Percentiles rank a stretch among this genome's conserved stretches.
These are phyloP conservation scores for Lablab purpureus DNA, from an alignment of 306 rosid species.

Conservation along the genomic window DNA sequence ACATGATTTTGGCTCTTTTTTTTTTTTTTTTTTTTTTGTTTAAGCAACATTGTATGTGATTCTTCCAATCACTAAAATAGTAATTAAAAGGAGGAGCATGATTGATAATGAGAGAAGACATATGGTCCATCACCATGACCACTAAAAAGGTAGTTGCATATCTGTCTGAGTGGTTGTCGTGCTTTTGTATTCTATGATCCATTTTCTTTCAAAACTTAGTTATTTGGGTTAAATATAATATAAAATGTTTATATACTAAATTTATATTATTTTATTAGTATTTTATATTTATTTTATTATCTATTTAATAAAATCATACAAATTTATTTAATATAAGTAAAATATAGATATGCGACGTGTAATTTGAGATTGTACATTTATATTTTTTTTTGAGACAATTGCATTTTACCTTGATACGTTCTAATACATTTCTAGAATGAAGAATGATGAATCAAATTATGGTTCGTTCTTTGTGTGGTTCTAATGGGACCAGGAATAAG, in stretches of 20 bases:
- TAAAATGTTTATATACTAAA: too few relatives aligned
- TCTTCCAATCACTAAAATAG: constrained; percentile 29
- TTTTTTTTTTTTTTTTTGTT: too few relatives aligned
- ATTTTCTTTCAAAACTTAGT: neutral
- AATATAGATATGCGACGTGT: too few relatives aligned
- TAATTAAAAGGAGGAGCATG: constrained; percentile 14
- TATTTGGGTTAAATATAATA: too few relatives aligned
- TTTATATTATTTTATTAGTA: too few relatives aligned
- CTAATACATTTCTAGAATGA: neutral
- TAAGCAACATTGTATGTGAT: constrained; percentile 30
- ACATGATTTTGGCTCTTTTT: constrained; percentile 13
- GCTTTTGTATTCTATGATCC: neutral
- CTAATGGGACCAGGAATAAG: constrained; percentile 14
- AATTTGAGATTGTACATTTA: too few relatives aligned
- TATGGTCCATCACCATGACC: constrained; percentile 31
- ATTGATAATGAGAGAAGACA: constrained; percentile 42
- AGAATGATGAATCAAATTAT: constrained; percentile 8
- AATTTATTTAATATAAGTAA: too few relatives aligned
- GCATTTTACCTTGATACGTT: too few relatives aligned
- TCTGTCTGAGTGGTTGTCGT: neutral
- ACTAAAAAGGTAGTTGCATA: neutral
- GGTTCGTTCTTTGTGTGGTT: constrained; percentile 33
- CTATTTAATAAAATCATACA: too few relatives aligned
- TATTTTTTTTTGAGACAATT: too few relatives aligned
- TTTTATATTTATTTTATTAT: too few relatives aligned